Evolutionary conservation across 805 yeast genomes (phyloP), one percentile per base, ranked within the genome.

Genomic region (Pichia eremophila): DNA sequence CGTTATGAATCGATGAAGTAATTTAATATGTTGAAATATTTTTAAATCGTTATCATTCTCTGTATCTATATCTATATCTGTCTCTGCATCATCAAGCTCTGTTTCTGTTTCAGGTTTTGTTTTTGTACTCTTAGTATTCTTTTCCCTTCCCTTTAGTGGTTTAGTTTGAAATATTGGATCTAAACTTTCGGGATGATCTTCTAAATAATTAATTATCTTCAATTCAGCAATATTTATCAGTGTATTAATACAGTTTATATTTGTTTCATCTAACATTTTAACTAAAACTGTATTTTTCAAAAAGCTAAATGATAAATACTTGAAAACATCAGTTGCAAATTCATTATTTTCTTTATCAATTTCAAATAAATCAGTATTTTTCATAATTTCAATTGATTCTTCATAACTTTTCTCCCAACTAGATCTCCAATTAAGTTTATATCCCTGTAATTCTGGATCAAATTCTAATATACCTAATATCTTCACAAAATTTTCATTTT

Each of bases 271-370:
- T 42, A 91, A 62, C 39, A 83, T 67, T 45, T 96, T 70, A 4
- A 93, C 90, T 28, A 91, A 66, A 1, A 86, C 95, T 18, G 87
- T 95, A 62, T 91, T 96, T 61, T 85, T 85, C 43, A 93, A 68
- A 61, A 85, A 87, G n/a, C 17, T 34, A 15, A 34, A 34, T 34
- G 36, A 34, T 14, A 34, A 15, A 15, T 34, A 34, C 15, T 34
- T 15, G 36, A 12, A 34, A 34, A 34, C n/a, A 15, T 34, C 17
- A 4, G 9, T 14, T 10, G 2, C 5, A 14, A 34, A 34, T 15
- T 29, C 32, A 29, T 22, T 29, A 29, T 34, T 15, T 34, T 34
- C 36, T 15, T 77, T 78, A 34, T 34, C 36, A 34, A 34, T 12
- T 15, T 34, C 36, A 14, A 14, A 10, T 15, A 12, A 12, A 14